Evolutionary conservation across 2,329 filamentous ascomycete genomes (phyloP).

Genomic region (Paracamarosporium sp.): DNA sequence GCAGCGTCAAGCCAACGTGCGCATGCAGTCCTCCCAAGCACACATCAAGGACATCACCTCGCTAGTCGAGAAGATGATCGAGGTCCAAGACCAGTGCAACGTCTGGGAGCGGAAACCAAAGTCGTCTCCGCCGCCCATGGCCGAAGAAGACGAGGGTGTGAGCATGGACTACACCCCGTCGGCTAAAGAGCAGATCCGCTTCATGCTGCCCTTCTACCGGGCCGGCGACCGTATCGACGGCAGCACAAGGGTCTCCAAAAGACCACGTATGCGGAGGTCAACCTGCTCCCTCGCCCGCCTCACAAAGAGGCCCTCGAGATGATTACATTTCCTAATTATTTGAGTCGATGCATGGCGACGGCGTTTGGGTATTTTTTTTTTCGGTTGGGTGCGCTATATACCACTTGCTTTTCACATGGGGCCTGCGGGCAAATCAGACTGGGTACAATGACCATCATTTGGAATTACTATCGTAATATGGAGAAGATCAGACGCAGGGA

Average conservation of each 20-base stretch:
- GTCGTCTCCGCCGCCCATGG: not conserved
- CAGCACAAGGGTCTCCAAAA: conserved; percentile 35
- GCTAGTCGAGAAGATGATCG: conserved; percentile 52
- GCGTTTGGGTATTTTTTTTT: conserved; percentile 31
- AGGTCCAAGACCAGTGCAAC: conserved; percentile 50
- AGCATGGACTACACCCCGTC: conserved; percentile 37
- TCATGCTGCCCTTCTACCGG: conserved; percentile 30
- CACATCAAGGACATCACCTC: conserved; percentile 50
- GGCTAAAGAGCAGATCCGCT: conserved; percentile 20
- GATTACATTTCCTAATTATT: conserved; percentile 10
- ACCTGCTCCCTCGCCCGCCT: conserved; percentile 15
- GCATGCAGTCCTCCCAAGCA: conserved; percentile 48
- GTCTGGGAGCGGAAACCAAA: conserved; percentile 26
- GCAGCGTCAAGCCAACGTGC: conserved; percentile 49
- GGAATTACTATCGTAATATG: conserved; percentile 1
- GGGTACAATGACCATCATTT: conserved; percentile 5
- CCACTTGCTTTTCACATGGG: conserved; percentile 27
- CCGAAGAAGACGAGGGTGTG: conserved; percentile 41
- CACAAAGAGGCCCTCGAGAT: conserved; percentile 28
- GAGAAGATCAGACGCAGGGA: not conserved
- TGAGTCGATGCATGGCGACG: conserved; percentile 36
- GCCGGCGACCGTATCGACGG: conserved; percentile 33
- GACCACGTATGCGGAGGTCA: conserved; percentile 11
- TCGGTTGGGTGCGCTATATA: conserved; percentile 27
- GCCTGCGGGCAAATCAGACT: not conserved